phyloP scores from a whole-genome alignment of 2,329 filamentous ascomycete genomes.

The Xylaria sp. region DNA sequence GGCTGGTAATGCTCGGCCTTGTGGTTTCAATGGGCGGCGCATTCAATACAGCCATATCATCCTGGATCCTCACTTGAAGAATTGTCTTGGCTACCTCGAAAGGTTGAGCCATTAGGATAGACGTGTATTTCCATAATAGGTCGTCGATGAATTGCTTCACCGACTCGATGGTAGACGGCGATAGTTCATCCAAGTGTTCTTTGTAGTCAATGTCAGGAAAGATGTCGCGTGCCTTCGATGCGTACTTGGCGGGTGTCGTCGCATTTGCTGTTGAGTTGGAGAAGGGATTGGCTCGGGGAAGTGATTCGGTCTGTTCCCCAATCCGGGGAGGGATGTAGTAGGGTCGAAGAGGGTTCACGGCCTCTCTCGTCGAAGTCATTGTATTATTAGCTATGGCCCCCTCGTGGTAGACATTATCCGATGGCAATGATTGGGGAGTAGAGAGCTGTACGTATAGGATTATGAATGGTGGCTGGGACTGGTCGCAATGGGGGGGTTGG shows the following conservation, averaged over 20 bases:
- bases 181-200: slow-evolving; percentile 79
- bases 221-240: slow-evolving; percentile 77
- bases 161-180: slow-evolving; percentile 75
- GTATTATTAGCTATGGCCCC: background rate
- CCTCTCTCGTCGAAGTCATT: slow-evolving; percentile 49
- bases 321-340: slow-evolving; percentile 71
- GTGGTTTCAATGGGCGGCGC: slow-evolving; percentile 36
- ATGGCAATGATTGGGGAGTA: background rate
- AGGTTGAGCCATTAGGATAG: slow-evolving; percentile 86
- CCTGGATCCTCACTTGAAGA: slow-evolving; percentile 74
- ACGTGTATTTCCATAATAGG: slow-evolving; percentile 89
- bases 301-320: slow-evolving; percentile 56
- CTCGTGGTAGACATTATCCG: slow-evolving; percentile 17
- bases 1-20: slow-evolving; percentile 43
- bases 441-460: too few relatives aligned
- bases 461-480: background rate
- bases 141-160: slow-evolving; percentile 80
- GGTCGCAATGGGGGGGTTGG: slow-evolving; percentile 1
- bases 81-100: slow-evolving; percentile 97
- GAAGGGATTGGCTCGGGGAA: slow-evolving; percentile 51
- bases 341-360: slow-evolving; percentile 63
- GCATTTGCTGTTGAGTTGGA: slow-evolving; percentile 51
- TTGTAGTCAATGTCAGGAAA: slow-evolving; percentile 92
- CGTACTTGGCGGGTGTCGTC: slow-evolving; percentile 46
- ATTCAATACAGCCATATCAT: slow-evolving; percentile 50